A percentile compares a stretch with the other conserved stretches of the same genome.
phyloP scores from a whole-genome alignment of 352 stramenopile species.

The Globisporangium lucens region DNA sequence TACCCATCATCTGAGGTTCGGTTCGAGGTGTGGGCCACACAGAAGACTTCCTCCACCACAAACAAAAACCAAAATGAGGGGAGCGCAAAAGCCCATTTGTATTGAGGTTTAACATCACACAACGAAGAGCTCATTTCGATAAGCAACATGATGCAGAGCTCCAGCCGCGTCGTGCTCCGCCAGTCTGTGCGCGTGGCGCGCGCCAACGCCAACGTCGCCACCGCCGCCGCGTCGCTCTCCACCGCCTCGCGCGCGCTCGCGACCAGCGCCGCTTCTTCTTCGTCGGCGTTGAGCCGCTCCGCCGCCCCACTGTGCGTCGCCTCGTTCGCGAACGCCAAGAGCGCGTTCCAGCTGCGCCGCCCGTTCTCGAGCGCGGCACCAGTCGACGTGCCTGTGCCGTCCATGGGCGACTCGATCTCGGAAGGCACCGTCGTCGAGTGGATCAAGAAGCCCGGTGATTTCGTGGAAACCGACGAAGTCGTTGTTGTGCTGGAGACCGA shows the following conservation, averaged over 20 bases:
- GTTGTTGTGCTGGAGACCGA: slow-evolving; percentile 98
- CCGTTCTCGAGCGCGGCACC: slow-evolving; percentile 31
- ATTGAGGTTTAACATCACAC: not conserved
- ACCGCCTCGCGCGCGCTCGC: slow-evolving; percentile 13
- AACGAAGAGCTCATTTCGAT: not conserved
- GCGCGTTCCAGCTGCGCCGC: slow-evolving; percentile 21
- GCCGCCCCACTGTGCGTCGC: not conserved
- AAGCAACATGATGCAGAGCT: slow-evolving; percentile 24
- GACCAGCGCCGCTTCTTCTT: not conserved
- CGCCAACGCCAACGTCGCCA: slow-evolving; percentile 19
- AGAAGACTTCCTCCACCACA: not conserved
- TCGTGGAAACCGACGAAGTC: slow-evolving; percentile 94
- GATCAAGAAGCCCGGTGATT: slow-evolving; percentile 92
- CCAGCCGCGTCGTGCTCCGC: slow-evolving; percentile 26
- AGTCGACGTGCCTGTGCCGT: slow-evolving; percentile 79
- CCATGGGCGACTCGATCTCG: slow-evolving; percentile 96
- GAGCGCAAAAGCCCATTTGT: not conserved
- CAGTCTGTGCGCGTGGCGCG: slow-evolving; percentile 20
- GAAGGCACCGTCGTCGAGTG: slow-evolving; percentile 98
- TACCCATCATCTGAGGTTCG: not conserved
- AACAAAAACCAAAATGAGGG: not conserved
- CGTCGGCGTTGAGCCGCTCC: slow-evolving; percentile 6
- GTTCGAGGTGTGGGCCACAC: not conserved
- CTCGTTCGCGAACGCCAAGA: slow-evolving; percentile 5
- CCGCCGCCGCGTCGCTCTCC: slow-evolving; percentile 9